Conservation (phyloP, 352 stramenopile species). For the Achlya hypogyna region DNA sequence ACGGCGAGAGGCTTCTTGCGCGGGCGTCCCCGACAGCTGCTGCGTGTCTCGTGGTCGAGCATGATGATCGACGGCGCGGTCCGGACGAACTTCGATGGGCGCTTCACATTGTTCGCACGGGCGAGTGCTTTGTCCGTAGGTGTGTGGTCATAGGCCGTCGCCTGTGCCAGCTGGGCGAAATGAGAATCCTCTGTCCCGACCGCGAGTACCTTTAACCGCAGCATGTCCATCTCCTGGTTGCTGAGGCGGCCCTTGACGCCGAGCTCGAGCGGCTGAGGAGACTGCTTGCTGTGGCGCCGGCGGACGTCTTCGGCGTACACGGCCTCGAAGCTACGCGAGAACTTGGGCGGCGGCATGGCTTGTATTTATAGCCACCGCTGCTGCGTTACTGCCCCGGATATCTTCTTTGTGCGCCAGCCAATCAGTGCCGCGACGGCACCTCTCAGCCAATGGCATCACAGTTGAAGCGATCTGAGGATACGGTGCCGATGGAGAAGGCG, state of each 20-base stretch:
- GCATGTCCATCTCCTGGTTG: conserved; percentile 62
- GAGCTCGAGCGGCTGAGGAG: background rate
- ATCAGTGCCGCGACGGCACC: background rate
- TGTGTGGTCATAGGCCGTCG: conserved; percentile 45
- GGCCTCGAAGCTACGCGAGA: background rate
- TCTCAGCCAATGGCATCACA: background rate
- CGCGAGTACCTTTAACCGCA: conserved; percentile 32
- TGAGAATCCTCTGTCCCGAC: background rate
- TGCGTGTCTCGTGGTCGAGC: conserved; percentile 31
- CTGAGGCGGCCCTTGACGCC: conserved; percentile 28
- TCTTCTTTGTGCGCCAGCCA: background rate
- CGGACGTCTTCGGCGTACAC: background rate
- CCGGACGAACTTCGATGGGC: conserved; percentile 10
- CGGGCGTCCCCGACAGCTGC: conserved; percentile 8
- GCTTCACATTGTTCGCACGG: conserved; percentile 12
- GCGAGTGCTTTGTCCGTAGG: conserved; percentile 22
- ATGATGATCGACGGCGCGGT: conserved; percentile 45
- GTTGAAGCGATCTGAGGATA: background rate
- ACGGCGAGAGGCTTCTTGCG: conserved; percentile 45
- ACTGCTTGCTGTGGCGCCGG: background rate
- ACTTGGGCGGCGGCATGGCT: background rate
- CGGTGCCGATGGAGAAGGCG: background rate
- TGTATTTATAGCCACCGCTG: conserved; percentile 2
- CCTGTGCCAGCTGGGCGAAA: conserved; percentile 36
- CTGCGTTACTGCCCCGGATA: background rate